Percentiles rank a stretch among this genome's conserved stretches.
These are phyloP conservation scores for Anisodus acutangulus DNA, from an alignment of 257 asterid species.

Conservation along the genomic window DNA sequence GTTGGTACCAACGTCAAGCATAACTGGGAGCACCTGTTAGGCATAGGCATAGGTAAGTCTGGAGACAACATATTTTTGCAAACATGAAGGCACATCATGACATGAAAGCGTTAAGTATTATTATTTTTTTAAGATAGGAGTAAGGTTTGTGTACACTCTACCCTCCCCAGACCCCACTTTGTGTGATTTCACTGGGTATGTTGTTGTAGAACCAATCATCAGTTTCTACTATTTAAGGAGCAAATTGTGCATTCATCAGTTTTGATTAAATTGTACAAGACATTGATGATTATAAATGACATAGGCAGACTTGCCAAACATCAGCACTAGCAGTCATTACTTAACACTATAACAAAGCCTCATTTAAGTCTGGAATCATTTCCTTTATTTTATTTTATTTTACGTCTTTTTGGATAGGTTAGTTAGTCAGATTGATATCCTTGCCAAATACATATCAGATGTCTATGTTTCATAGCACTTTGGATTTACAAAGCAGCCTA, in stretches of 20 bases:
- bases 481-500: background rate
- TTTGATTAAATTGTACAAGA: background rate
- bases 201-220: background rate
- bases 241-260: background rate
- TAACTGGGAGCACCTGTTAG: constrained; percentile 87
- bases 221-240: constrained; percentile 6
- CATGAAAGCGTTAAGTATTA: background rate
- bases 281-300: background rate
- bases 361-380: constrained; percentile 4
- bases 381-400: background rate
- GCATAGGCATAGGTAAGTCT: constrained; percentile 33
- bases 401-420: background rate
- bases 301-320: background rate
- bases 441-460: background rate
- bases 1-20: constrained; percentile 99
- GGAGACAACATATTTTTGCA: constrained; percentile 1
- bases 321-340: background rate
- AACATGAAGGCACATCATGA: constrained; percentile 17
- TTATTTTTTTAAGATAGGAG: too few relatives aligned
- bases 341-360: background rate
- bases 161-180: too few relatives aligned
- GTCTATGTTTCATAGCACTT: background rate
- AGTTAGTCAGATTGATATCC: constrained; percentile 1
- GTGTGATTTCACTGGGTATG: too few relatives aligned
- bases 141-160: too few relatives aligned